These are phyloP conservation scores for Gastrolobium bilobum DNA, from an alignment of 306 rosid species.

Conservation along the genomic window DNA sequence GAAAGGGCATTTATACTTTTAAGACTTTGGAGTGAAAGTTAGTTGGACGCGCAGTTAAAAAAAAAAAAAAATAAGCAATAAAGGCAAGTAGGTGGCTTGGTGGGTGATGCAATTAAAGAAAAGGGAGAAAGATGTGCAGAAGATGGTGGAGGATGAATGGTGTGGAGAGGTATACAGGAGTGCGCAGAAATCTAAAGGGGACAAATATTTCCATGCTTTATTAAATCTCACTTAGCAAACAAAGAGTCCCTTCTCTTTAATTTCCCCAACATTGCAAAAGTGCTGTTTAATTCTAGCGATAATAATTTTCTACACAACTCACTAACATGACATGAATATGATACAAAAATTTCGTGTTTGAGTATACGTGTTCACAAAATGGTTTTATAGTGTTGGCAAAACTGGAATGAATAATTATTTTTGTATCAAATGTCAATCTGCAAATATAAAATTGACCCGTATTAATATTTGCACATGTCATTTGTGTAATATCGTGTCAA, in stretches of 20 bases:
- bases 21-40: constrained; percentile 34
- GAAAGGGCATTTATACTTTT: constrained; percentile 39
- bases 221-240: constrained; percentile 43
- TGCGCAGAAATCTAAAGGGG: constrained; percentile 41
- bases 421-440: too few species aligned
- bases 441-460: too few species aligned
- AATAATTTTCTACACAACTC: too few species aligned
- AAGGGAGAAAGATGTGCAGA: constrained; percentile 40
- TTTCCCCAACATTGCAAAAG: constrained; percentile 7
- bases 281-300: neutral
- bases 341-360: too few species aligned
- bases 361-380: too few species aligned
- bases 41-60: constrained; percentile 42
- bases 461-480: too few species aligned
- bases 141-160: constrained; percentile 41
- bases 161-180: constrained; percentile 40
- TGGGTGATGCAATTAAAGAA: constrained; percentile 65
- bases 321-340: too few species aligned
- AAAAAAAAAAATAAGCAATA: constrained; percentile 52
- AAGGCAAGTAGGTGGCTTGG: constrained; percentile 67
- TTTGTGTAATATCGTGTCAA: too few species aligned
- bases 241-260: constrained; percentile 20
- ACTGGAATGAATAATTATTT: too few species aligned
- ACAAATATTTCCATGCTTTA: constrained; percentile 48
- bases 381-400: too few species aligned